Conservation (phyloP, 306 rosid genomes). For the Castanospermum australe region DNA sequence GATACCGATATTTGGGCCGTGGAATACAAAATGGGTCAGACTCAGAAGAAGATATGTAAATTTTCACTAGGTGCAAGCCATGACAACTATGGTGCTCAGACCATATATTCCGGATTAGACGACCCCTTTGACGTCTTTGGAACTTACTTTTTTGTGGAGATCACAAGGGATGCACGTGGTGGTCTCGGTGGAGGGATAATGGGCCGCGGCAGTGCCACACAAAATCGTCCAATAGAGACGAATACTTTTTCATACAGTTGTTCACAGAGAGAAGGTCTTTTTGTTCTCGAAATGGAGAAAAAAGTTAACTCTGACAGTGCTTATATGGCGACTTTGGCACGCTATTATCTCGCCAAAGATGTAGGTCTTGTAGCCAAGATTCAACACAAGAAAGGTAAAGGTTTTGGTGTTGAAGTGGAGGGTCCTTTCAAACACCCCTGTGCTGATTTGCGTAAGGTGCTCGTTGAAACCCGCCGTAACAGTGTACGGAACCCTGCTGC, state of each 20-base stretch:
- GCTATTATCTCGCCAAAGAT: constrained; percentile 23
- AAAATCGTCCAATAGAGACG: neutral
- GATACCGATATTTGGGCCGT: constrained; percentile 22
- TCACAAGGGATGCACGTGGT: neutral
- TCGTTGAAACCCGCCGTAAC: neutral
- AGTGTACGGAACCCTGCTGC: constrained; percentile 19
- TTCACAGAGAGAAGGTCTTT: neutral
- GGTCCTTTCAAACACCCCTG: constrained; percentile 29
- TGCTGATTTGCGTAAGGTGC: constrained; percentile 14
- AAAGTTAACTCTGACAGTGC: neutral
- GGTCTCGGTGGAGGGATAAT: constrained; percentile 20
- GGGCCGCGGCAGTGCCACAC: neutral
- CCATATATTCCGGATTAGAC: neutral
- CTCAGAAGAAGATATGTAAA: neutral
- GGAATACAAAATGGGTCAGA: neutral
- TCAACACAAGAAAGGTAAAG: neutral
- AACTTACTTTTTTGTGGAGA: neutral
- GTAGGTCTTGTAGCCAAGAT: constrained; percentile 25
- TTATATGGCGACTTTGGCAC: constrained; percentile 6
- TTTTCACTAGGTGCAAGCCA: constrained; percentile 1
- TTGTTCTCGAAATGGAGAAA: constrained; percentile 23
- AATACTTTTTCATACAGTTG: neutral
- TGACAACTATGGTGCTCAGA: neutral
- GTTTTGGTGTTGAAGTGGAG: constrained; percentile 19
- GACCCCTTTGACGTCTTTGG: neutral